These are phyloP conservation scores for Kwoniella mangroviensis DNA, from an alignment of 768 basidiomycete species.

Conservation along the genomic window DNA sequence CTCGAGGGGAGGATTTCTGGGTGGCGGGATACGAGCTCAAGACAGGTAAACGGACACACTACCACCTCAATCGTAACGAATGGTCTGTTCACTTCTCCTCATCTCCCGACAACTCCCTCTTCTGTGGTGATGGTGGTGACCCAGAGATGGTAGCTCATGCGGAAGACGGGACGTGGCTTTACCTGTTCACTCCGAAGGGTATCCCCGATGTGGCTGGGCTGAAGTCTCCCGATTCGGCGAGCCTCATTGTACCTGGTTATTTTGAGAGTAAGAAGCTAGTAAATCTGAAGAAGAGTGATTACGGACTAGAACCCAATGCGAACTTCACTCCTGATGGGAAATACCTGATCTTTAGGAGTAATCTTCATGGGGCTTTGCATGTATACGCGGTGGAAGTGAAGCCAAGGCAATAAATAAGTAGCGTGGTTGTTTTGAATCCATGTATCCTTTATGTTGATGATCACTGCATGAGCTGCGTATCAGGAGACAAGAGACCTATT, in stretches of 20 bases:
- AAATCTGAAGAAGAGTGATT: conserved; percentile 29
- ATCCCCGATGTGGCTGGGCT: conserved; percentile 31
- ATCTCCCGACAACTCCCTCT: conserved; percentile 20
- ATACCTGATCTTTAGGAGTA: conserved; percentile 27
- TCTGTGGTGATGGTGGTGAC: conserved; percentile 34
- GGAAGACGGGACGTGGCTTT: conserved; percentile 24
- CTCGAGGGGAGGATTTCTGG: conserved; percentile 35
- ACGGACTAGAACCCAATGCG: conserved; percentile 32
- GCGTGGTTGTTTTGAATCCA: too few species aligned
- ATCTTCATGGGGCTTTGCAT: conserved; percentile 24
- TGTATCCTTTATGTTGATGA: too few species aligned
- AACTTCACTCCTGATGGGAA: conserved; percentile 34
- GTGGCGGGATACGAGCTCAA: conserved; percentile 30
- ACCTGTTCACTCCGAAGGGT: conserved; percentile 29
- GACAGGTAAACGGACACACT: conserved; percentile 26
- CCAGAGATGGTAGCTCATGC: conserved; percentile 29
- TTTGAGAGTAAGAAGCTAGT: conserved; percentile 28
- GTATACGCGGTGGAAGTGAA: conserved; percentile 30
- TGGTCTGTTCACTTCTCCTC: conserved; percentile 39
- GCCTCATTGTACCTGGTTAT: conserved; percentile 24
- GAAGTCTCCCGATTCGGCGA: conserved; percentile 17
- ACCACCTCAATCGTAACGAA: conserved; percentile 28
- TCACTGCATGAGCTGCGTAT: too few species aligned
- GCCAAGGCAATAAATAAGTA: neutral
- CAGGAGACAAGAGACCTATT: too few species aligned